Evolutionary conservation across 192 early-diverging fungal species (phyloP), one percentile per base, ranked within the genome.

Genomic region (Backusella australiensis): DNA sequence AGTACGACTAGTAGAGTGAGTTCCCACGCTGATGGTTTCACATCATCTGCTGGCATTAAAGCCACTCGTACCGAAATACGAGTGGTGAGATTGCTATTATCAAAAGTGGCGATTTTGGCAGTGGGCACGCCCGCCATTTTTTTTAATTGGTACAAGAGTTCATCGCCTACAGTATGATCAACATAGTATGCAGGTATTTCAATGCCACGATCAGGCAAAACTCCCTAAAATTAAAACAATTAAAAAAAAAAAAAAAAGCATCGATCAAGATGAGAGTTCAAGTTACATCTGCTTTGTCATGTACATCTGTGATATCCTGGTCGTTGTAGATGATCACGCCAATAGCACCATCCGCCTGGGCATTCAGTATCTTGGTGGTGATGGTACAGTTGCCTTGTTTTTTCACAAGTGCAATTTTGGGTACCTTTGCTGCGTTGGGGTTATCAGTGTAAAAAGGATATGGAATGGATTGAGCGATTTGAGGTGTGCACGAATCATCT

Each of bases 1-100:
- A 88, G 77, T 4, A 86, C 80, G 6, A 88, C 74, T 23, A 86
- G 76, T 34, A 88, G 49, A 4, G 83, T 81, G 36, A 86, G 83
- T 72, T 88, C 87, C 87, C 87, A 88, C 44, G 85, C 69, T 41
- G 73, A 75, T 9, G 85, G 73, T 68, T 83, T 74, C 14, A 26
- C 71, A 19, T 72, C 71, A 32, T 63, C 35, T 14, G 75, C 41
- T 4, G 82, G 82, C 34, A 77, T 77, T 26, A 83, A 53, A 6
- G 72, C 71, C 15, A 80, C 76, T n/a, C 42, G 38, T 0, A 75
- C 34, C 39, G 42, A 46, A 3, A 77, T 72, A 80, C 78, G 39
- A 66, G 77, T 38, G 69, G 56, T 42, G 8, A 63, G 12, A 29
- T 29, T 63, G 29, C 56, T 63, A 14, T 29, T 29, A 29, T 63